Conservation (phyloP, 257 asterid genomes). For the Catharanthus roseus region DNA sequence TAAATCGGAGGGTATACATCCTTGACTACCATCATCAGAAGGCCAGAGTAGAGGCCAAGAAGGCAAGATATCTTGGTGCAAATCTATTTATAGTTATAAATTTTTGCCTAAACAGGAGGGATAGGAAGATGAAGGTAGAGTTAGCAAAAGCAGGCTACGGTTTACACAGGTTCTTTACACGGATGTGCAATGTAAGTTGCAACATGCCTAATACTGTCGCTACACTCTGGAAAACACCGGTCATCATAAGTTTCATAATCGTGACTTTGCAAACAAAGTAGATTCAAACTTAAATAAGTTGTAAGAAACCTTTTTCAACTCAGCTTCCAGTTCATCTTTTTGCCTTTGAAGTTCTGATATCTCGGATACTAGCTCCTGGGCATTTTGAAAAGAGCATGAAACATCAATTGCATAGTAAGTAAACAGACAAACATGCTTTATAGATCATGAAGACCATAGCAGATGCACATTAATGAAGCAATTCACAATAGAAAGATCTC, state of each 20-base stretch:
- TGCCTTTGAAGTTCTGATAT: constrained; percentile 76
- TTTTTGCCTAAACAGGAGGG: not conserved
- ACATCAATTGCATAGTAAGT: not conserved
- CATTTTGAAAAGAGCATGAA: constrained; percentile 1
- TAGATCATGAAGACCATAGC: not conserved
- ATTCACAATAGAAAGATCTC: not conserved
- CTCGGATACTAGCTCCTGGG: constrained; percentile 79
- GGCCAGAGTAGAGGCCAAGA: not conserved
- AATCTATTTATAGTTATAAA: not conserved
- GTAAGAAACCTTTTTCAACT: constrained; percentile 66
- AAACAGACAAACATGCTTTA: constrained; percentile 1
- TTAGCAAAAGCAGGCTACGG: not conserved
- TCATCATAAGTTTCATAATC: not conserved
- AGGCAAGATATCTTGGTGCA: not conserved
- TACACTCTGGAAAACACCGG: constrained; percentile 1
- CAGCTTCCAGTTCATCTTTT: constrained; percentile 85
- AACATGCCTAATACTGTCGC: constrained; percentile 1
- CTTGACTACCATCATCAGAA: not conserved
- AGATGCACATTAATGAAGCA: not conserved
- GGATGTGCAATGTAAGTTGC: not conserved
- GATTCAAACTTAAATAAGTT: constrained; percentile 12
- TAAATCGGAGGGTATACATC: not conserved
- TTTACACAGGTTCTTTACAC: not conserved
- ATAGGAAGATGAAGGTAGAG: not conserved
- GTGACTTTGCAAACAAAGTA: not conserved